Conservation (phyloP, 345 rosid species). For the Ailanthus altissimus region DNA sequence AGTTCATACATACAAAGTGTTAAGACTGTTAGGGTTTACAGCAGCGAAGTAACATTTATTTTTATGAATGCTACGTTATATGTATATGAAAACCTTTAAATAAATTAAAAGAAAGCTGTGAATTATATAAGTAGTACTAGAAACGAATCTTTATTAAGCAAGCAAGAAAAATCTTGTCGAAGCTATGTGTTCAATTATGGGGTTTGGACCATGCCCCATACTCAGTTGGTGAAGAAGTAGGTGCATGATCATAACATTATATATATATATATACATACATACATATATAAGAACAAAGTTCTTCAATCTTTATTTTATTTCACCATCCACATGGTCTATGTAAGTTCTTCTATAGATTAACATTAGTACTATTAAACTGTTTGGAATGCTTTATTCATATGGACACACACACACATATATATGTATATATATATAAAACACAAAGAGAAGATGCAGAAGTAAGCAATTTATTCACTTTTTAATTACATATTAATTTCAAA, state of each 20-base stretch:
- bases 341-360: not conserved
- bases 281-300: not conserved
- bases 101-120: not conserved
- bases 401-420: no score
- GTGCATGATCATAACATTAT: not conserved
- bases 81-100: not conserved
- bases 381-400: no score
- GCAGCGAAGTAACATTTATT: no score
- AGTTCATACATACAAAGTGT: no score
- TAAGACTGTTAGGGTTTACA: not conserved
- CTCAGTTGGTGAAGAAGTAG: not conserved
- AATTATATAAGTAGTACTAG: not conserved
- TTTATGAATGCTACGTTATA: no score
- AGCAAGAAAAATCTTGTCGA: not conserved
- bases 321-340: not conserved
- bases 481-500: no score
- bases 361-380: not conserved
- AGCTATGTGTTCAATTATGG: constrained; percentile 6
- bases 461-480: no score
- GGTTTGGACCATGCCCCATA: not conserved
- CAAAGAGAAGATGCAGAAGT: no score
- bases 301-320: not conserved
- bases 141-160: not conserved
- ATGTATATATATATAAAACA: no score
- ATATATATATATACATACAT: not conserved